Conservation (phyloP, 768 basidiomycete species). For the Mycena venus region DNA sequence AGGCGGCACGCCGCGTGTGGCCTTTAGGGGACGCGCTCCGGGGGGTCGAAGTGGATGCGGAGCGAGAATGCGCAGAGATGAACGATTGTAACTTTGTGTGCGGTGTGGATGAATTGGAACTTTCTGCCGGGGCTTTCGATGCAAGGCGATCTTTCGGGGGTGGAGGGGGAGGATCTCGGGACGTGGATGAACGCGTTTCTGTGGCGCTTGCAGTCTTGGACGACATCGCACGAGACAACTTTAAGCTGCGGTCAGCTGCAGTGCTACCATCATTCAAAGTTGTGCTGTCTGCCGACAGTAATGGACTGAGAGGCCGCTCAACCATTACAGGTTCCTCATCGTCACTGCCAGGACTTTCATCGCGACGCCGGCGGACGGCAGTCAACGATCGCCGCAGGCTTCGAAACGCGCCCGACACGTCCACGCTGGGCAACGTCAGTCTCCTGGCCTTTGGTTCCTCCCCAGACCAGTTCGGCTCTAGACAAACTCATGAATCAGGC, state of each 20-base stretch:
- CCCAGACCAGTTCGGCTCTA: background rate
- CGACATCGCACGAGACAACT: background rate
- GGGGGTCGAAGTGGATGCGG: slow-evolving; percentile 7
- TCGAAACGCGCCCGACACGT: slow-evolving; percentile 16
- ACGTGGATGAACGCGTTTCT: background rate
- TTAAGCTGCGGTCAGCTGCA: background rate
- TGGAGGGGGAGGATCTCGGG: background rate
- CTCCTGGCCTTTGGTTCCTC: background rate
- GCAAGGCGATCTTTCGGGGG: background rate
- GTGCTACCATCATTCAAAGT: background rate
- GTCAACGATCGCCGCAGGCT: slow-evolving; percentile 27
- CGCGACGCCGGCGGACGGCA: slow-evolving; percentile 20
- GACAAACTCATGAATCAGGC: background rate
- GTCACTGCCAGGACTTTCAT: slow-evolving; percentile 16
- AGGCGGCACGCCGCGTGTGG: slow-evolving; percentile 15
- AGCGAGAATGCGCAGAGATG: slow-evolving; percentile 13
- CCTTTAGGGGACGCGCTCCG: background rate
- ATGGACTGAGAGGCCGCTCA: slow-evolving; percentile 18
- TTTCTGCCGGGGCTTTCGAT: background rate
- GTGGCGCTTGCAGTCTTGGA: background rate
- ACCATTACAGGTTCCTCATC: slow-evolving; percentile 28
- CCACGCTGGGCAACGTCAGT: slow-evolving; percentile 5
- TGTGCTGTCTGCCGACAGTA: background rate
- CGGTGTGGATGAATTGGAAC: background rate
- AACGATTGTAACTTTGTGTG: background rate